phyloP scores from a whole-genome alignment of 257 asterid genomes.

The Fraxinus americana region DNA sequence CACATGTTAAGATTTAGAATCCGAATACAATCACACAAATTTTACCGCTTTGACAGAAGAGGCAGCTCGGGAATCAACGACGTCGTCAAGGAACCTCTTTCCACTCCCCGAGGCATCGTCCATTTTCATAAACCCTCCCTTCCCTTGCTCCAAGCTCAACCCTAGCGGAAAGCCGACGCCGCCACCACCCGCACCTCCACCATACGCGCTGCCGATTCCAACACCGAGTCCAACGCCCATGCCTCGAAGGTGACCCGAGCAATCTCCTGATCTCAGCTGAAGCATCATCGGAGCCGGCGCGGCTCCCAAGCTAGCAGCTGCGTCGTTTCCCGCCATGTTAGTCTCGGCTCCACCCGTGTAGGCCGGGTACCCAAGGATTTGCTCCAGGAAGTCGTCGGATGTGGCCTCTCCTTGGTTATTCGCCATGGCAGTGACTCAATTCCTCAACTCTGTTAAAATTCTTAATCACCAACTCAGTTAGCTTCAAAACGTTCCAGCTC shows the following conservation, averaged over 20 bases:
- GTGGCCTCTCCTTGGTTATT: conserved; percentile 70
- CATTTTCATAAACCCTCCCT: conserved; percentile 59
- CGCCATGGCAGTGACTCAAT: conserved; percentile 53
- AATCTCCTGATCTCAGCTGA: conserved; percentile 66
- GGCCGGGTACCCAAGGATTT: conserved; percentile 73
- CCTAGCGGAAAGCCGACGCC: conserved; percentile 74
- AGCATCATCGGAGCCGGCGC: conserved; percentile 57
- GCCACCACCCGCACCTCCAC: conserved; percentile 43
- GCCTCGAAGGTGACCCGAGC: conserved; percentile 60
- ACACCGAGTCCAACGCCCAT: conserved; percentile 56
- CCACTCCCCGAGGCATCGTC: conserved; percentile 66
- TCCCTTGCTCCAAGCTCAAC: conserved; percentile 88
- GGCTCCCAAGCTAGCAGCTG: conserved; percentile 4
- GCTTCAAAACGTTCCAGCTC: background rate
- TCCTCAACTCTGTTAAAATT: background rate
- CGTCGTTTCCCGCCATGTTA: conserved; percentile 53
- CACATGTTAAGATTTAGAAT: background rate
- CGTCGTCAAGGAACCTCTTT: conserved; percentile 66
- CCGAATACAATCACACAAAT: background rate
- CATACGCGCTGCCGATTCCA: conserved; percentile 45
- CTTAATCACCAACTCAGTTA: conserved; percentile 15
- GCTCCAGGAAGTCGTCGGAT: conserved; percentile 91
- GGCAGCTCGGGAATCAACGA: conserved; percentile 59
- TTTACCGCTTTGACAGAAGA: conserved; percentile 63
- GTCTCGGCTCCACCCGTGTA: conserved; percentile 47